A percentile compares a stretch with the other conserved stretches of the same genome.
These are phyloP conservation scores for Silene latifolia DNA, from an alignment of 148 eudicot species.

Conservation along the genomic window DNA sequence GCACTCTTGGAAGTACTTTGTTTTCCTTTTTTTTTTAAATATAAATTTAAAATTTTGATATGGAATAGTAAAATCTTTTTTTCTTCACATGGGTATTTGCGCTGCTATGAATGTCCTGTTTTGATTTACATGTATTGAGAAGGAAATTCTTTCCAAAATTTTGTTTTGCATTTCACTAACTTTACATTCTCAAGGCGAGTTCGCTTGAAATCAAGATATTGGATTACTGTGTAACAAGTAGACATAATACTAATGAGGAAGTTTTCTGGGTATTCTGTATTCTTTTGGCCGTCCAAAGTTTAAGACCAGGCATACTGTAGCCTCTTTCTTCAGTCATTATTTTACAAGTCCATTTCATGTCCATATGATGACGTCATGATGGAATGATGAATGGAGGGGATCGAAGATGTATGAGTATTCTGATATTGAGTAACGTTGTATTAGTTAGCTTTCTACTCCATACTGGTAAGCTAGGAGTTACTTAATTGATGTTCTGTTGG, in stretches of 20 bases:
- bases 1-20: too few species aligned
- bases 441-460: neutral
- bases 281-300: too few species aligned
- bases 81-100: neutral
- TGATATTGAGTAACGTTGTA: neutral
- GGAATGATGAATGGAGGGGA: neutral
- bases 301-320: too few species aligned
- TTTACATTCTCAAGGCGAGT: neutral
- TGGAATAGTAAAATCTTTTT: neutral
- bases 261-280: too few species aligned
- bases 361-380: neutral
- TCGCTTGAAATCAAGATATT: too few species aligned
- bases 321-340: neutral
- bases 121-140: too few species aligned
- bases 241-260: too few species aligned
- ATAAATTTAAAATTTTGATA: neutral
- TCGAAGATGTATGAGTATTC: neutral
- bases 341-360: neutral
- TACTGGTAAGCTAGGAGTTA: neutral
- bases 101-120: too few species aligned
- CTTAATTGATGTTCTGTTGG: neutral
- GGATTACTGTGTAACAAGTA: too few species aligned
- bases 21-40: neutral
- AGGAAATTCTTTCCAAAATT: neutral
- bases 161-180: neutral